These are phyloP conservation scores for Elongisporangium prolatum DNA, from an alignment of 352 stramenopile genomes.

Conservation along the genomic window DNA sequence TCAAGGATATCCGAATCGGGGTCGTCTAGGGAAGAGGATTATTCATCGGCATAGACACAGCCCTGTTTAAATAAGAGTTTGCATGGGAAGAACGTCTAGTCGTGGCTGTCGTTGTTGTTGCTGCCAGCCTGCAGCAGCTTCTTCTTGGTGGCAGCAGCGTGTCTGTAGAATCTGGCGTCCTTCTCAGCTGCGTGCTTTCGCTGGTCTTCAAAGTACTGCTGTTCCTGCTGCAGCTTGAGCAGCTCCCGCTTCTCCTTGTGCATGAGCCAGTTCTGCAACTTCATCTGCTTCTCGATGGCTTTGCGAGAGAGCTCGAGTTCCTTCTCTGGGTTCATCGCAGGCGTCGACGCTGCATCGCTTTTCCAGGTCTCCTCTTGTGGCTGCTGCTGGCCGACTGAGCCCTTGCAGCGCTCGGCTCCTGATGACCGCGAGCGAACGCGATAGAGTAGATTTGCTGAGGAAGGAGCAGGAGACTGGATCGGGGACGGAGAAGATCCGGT, in stretches of 20 bases:
- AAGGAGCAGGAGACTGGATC: constrained; percentile 4
- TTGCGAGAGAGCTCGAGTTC: constrained; percentile 67
- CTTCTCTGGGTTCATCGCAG: constrained; percentile 41
- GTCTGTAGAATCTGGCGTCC: constrained; percentile 77
- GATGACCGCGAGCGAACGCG: constrained; percentile 51
- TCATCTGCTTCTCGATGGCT: constrained; percentile 87
- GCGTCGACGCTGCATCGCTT: constrained; percentile 30
- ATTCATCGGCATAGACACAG: constrained; percentile 2
- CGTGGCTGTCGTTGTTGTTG: constrained; percentile 6
- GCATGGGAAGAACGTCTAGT: background rate
- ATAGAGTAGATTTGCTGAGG: constrained; percentile 48
- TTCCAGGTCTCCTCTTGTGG: constrained; percentile 31
- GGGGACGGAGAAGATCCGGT: constrained; percentile 13
- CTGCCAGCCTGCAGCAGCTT: constrained; percentile 28
- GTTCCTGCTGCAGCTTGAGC: constrained; percentile 74
- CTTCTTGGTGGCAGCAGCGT: constrained; percentile 68
- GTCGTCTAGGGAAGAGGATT: constrained; percentile 17
- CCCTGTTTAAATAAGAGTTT: background rate
- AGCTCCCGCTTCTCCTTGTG: constrained; percentile 87
- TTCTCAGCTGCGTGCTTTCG: constrained; percentile 45
- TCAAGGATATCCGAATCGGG: constrained; percentile 55
- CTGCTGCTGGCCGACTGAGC: background rate
- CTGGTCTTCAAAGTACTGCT: constrained; percentile 76
- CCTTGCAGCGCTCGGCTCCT: constrained; percentile 13
- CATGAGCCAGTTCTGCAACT: constrained; percentile 86